Evolutionary conservation across 2,329 filamentous ascomycete genomes (phyloP), one percentile per base, ranked within the genome.

Genomic region (Calonectria pseudoreteaudii): DNA sequence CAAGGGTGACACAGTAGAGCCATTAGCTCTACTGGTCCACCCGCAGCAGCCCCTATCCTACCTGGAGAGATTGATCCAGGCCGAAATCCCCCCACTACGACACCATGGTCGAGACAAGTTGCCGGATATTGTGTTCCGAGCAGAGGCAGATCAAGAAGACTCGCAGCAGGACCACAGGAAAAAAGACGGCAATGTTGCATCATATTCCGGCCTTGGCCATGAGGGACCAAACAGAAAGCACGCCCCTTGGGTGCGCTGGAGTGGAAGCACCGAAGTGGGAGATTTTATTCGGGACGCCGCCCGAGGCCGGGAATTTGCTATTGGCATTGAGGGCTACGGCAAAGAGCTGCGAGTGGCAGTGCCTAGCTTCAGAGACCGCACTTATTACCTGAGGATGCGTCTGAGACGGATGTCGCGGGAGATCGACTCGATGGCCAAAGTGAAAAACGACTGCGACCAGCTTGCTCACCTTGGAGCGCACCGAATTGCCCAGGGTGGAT

Each of bases 241-340:
- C 47, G 86, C 83, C 2, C 82, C 82, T 31, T 97, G 96, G 86
- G 94, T 98, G 3, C 92, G 95, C 36, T 98, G 96, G 96, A 95
- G 93, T 56, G 92, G 92, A 52, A 94, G 93, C 36, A 98, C 96
- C 1, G 96, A 98, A 82, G 94, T 98, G 38, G 96, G 96, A 13
- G 96, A 98, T 85, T 98, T 98, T 81, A 97, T 98, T 77, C 92
- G 95, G 11, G 96, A 98, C 82, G 95, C 96, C 0, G 94, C 95
- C 0, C 89, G 94, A 4, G 94, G 94, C 0, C 92, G 94, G 69
- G 95, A 98, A 81, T 98, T 98, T 81, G 92, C 93, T 4, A 92
- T 98, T 53, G 91, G 93, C 68, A 94, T 98, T 71, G 94, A 97
- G 81, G 94, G 94, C 0, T 86, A 87, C 71, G 76, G 83, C 14